Evolutionary conservation across 768 basidiomycete species (phyloP), one percentile per base, ranked within the genome.

Genomic region (Polyporus arcularius): DNA sequence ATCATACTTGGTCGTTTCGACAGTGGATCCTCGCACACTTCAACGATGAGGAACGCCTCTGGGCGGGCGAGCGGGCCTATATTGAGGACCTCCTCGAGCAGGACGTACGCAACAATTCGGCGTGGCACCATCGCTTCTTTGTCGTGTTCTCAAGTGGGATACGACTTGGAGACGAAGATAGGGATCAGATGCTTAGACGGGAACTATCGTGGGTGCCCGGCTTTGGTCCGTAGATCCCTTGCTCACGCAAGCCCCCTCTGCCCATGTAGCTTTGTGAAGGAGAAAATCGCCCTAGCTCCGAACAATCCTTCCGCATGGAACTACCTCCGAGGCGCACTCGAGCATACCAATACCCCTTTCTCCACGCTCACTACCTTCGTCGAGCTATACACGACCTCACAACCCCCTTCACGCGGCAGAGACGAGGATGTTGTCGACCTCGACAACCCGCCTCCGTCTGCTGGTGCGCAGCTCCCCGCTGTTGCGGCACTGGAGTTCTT

Each of bases 1-100:
- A 99, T 73, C 96, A 98, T 74, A 98, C 97, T 0, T 99, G 97
- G 97, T 92, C 92, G 8, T 96, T 98, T 74, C 84, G 96, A 7
- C 96, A 99, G 73, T 98, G 95, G 94, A 73, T 95, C 12, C 85
- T 97, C 45, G 88, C 91, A 9, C 85, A 89, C 70, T 96, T 96
- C 78, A 86, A 88, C 67, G 80, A 87, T 58, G 80, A 83, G 39
- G 80, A 74, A n/a, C 56, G 67, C 16, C 66, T 94, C 63, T 94
- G 92, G 92, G 75, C 64, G 1, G 81, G 79, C 14, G 94, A 96
- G 74, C 77, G 92, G n/a, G 80, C 84, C 46, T 94, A 88, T 65
- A 80, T 88, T 38, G 88, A 94, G 62, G 66, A 72, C 58, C 84
- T 94, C 78, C 73, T 94, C 26, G 77, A 79, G 10, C 75, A 80